Base-by-base conservation (phyloP, 75 land plant species). In the Pinus taeda region DNA sequence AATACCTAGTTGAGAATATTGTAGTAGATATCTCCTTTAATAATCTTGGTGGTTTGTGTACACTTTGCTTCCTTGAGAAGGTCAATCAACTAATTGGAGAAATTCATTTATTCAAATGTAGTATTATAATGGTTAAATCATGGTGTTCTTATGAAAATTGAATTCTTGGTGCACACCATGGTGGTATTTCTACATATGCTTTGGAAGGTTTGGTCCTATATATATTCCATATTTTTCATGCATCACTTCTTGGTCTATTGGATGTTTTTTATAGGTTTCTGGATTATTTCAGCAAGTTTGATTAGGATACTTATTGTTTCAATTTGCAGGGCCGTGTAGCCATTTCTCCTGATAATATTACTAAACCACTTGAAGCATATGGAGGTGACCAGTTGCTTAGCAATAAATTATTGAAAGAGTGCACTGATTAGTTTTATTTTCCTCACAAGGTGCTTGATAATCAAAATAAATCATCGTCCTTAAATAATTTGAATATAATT, bases 71-170 rank as follows among this genome's bases (percentile, higher is more conserved):
- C 76, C 88, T 90, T 74, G 90, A 90, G 59, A 74, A 82, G 88
- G 90, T 88, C 81, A 22, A 91, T 75, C 78, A 61, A 17, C 65
- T 72, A 1, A 89, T 91, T 74, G 87, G 87, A 1, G 86, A 87
- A 75, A 84, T 85, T 57, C 85, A 89, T 83, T 82, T 91, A 13
- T 91, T 91, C 64, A 91, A 91, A 59, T 79, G 87, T 8, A 91
- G 91, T 77, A 89, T 91, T 42, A 89, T 91, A 74, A 75, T 91
- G 61, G 85, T 89, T 15, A 88, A 91, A 74, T 89, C 93, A 30
- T 91, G 93, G 93, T 91, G 93, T 72, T 91, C 84, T 74, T 91
- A 91, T 76, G 93, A 88, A 73, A 91, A 91, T 60, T 89, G 93
- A 22, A 87, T 91, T 76, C 85, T 91, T 75, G 93, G 93, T 58